Evolutionary conservation across 768 basidiomycete genomes (phyloP).

Genomic region (Suillus luteus): DNA sequence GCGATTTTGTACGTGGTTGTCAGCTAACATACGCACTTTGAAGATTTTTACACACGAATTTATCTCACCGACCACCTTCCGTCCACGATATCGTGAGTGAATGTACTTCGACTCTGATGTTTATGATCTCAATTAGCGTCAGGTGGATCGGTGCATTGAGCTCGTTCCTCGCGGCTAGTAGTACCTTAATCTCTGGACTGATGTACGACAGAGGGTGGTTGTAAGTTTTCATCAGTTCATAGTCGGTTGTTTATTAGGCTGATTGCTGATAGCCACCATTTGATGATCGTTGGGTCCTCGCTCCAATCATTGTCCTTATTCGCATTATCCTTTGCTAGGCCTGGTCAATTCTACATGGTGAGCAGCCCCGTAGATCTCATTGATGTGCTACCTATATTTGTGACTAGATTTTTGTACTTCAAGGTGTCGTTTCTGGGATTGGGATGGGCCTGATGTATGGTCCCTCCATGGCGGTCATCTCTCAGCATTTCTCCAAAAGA

Average conservation of each 20-base stretch:
- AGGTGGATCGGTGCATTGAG: slow-evolving; percentile 47
- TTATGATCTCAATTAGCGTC: slow-evolving; percentile 13
- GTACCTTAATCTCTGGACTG: slow-evolving; percentile 42
- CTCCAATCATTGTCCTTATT: slow-evolving; percentile 25
- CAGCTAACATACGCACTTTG: neutral
- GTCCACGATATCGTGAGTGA: slow-evolving; percentile 32
- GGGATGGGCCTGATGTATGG: slow-evolving; percentile 47
- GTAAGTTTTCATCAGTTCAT: slow-evolving; percentile 20
- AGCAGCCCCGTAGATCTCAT: neutral
- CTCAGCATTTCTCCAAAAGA: slow-evolving; percentile 45
- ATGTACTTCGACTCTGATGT: slow-evolving; percentile 26
- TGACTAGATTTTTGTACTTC: slow-evolving; percentile 42
- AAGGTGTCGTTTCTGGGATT: slow-evolving; percentile 44
- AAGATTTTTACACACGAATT: slow-evolving; percentile 36
- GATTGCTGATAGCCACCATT: slow-evolving; percentile 10
- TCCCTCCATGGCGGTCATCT: slow-evolving; percentile 43
- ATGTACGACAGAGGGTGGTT: slow-evolving; percentile 49
- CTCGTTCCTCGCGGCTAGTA: slow-evolving; percentile 38
- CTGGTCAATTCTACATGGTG: slow-evolving; percentile 31
- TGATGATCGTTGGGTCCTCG: slow-evolving; percentile 19
- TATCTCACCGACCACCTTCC: slow-evolving; percentile 30
- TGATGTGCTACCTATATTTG: neutral
- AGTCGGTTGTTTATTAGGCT: slow-evolving; percentile 30
- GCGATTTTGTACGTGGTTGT: slow-evolving; percentile 10
- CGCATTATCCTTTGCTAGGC: slow-evolving; percentile 27